Percentiles rank a stretch among this genome's conserved stretches.
phyloP scores from a whole-genome alignment of 2,329 filamentous ascomycete species.

The Phyllosticta ampelicida region DNA sequence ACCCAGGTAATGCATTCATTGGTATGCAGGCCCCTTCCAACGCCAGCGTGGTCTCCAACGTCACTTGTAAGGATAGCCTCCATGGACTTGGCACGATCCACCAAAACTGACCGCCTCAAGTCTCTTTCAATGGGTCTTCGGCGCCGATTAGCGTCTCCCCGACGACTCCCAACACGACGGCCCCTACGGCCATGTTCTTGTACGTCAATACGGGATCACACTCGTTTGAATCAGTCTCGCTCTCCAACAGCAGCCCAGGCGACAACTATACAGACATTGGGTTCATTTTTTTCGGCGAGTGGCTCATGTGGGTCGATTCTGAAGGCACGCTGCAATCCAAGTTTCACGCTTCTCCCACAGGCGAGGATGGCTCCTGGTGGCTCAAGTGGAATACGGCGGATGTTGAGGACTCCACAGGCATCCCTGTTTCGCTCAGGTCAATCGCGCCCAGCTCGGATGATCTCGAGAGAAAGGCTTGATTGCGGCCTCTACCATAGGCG shows the following conservation, averaged over 20 bases:
- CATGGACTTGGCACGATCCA: background rate
- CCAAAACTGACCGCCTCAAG: background rate
- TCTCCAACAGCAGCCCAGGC: background rate
- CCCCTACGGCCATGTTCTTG: background rate
- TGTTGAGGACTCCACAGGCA: background rate
- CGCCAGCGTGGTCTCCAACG: conserved; percentile 4
- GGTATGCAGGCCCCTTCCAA: conserved; percentile 1
- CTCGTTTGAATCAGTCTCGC: conserved; percentile 6
- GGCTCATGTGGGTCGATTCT: conserved; percentile 5
- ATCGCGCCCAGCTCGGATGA: background rate
- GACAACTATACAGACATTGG: conserved; percentile 7
- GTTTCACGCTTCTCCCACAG: conserved; percentile 4
- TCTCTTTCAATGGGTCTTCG: conserved; percentile 1
- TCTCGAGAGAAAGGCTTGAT: background rate
- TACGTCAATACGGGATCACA: conserved; percentile 1
- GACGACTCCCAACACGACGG: conserved; percentile 1
- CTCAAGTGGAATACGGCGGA: conserved; percentile 5
- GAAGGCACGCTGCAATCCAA: background rate
- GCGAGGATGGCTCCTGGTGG: conserved; percentile 2
- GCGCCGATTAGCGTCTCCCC: background rate
- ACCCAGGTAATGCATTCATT: background rate
- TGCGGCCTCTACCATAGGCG: background rate
- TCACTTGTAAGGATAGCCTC: background rate
- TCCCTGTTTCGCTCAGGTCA: conserved; percentile 1
- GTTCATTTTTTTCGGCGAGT: conserved; percentile 7